Evolutionary conservation across 768 basidiomycete species (phyloP), one percentile per base, ranked within the genome.

Genomic region (Hemileccinum rubropunctum): DNA sequence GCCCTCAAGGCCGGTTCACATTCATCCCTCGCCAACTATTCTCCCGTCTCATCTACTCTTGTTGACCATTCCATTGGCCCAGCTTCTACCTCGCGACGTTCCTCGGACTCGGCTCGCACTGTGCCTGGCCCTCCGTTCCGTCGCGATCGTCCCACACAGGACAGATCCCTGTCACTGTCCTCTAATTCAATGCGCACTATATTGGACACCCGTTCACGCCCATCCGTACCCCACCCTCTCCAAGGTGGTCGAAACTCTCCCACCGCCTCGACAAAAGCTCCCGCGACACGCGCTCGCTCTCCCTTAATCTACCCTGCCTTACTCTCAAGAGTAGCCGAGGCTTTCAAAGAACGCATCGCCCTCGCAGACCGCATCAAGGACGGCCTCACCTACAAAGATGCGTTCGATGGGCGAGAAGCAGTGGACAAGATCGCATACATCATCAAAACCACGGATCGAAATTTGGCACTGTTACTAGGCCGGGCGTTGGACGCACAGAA

Each of bases 341-440:
- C 91, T 4, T 97, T 99, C 73, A 86, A 85, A 43, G 81, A 88
- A 51, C 86, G 92, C 39, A 83, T 98, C 60, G 60, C 73, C 12
- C 72, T 92, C 40, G 64, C 80, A 10, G 95, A 98, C 70, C 80
- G 88, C 45, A 71, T 88, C 68, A 99, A 99, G 69, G 95, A 99
- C 63, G 95, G 93, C 2, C 79, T 99, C 57, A 91, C 91, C 6
- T 99, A 98, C 74, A 92, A 90, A 62, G 92, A 95, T 60, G 84
- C 93, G 2, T 99, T 99, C 60, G 95, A 98, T 65, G 97, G 97
- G 4, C 85, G 95, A 21, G 93, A 95, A 61, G 97, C 97, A 1
- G 95, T 99, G 34, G 92, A 95, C 69, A 91, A 93, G 72, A 91
- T 99, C 57, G 88, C 93, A 13, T 93, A 97, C 64, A 95, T 99